Base-by-base conservation (phyloP, 2,329 filamentous ascomycete species). In the Apiospora hydei region DNA sequence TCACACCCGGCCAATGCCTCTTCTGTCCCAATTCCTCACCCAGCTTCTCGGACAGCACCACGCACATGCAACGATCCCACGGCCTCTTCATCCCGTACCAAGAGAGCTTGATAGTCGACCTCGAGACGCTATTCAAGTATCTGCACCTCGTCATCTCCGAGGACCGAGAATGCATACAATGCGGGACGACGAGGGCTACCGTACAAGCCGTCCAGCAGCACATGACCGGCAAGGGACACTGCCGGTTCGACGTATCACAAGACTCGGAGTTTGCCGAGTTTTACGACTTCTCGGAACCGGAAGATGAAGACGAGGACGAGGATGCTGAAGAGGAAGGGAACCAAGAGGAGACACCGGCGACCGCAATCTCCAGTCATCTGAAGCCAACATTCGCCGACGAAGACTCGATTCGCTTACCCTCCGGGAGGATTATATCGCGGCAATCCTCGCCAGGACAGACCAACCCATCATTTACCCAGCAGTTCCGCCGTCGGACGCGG, bases 151-250 rank as follows among this genome's bases (percentile, higher is more conserved):
- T 89, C 26, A 84, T 89, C 18, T 84, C 80, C 26, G 82, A 77
- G 0, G 88, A 87, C 70, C 80, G 80, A 24, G 86, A 88, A 76
- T 90, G 88, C 72, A 80, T 89, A 49, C 83, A 81, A 26, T 89
- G 88, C 73, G 85, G 85, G 0, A 85, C 81, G 18, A 77, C 83
- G 49, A 81, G 85, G 44, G 77, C 77, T 0, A 86, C 83, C 0
- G 78, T 80, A 0, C 80, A 85, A 69, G 88, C 83, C 0, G 83
- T 85, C 0, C 85, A 87, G 73, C 85, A 87, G 47, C 88, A 79
- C 24, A 79, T 79, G 78, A 73, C 73, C 13, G 73, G 75, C 38
- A 79, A 79, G 69, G 75, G 77, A 7, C 77, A 79, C 61, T 79
- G 77, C 21, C 75, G 67, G 53, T 76, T 79, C 30, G 77, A 78